phyloP scores from a whole-genome alignment of 2,329 filamentous ascomycete species.

The Capronia americana region DNA sequence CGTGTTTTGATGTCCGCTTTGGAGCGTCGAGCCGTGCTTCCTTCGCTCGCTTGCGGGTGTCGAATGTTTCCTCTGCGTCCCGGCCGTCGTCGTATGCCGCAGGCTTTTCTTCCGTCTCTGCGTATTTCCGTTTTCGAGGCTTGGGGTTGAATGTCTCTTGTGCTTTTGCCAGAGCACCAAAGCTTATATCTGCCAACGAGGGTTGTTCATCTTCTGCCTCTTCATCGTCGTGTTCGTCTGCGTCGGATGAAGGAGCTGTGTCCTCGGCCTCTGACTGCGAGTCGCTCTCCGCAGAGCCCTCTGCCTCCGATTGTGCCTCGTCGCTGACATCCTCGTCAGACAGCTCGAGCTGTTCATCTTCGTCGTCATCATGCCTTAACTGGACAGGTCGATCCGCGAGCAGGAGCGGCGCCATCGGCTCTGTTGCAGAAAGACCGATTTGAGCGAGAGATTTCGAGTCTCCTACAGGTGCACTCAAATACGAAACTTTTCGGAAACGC shows the following conservation, averaged over 20 bases:
- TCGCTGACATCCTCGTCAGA: slow-evolving; percentile 19
- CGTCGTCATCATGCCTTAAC: slow-evolving; percentile 41
- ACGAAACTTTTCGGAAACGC: slow-evolving; percentile 20
- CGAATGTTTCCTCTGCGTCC: slow-evolving; percentile 38
- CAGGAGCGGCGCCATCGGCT: slow-evolving; percentile 24
- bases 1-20: slow-evolving; percentile 78
- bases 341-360: slow-evolving; percentile 46
- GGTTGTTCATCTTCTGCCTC: slow-evolving; percentile 42
- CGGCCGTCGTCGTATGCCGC: slow-evolving; percentile 37
- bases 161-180: slow-evolving; percentile 87
- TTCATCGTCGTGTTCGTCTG: not conserved
- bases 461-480: not conserved
- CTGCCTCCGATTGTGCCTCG: slow-evolving; percentile 16
- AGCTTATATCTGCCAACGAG: slow-evolving; percentile 71
- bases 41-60: slow-evolving; percentile 50
- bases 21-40: slow-evolving; percentile 45
- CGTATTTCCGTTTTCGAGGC: slow-evolving; percentile 42
- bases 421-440: not conserved
- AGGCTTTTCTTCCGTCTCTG: slow-evolving; percentile 35
- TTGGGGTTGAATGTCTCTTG: slow-evolving; percentile 69
- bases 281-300: slow-evolving; percentile 14
- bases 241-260: slow-evolving; percentile 41
- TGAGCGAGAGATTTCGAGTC: not conserved
- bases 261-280: slow-evolving; percentile 21
- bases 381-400: slow-evolving; percentile 29